Evolutionary conservation across 495 filamentous ascomycete species (phyloP).

Genomic region (Jackrogersella minutella): DNA sequence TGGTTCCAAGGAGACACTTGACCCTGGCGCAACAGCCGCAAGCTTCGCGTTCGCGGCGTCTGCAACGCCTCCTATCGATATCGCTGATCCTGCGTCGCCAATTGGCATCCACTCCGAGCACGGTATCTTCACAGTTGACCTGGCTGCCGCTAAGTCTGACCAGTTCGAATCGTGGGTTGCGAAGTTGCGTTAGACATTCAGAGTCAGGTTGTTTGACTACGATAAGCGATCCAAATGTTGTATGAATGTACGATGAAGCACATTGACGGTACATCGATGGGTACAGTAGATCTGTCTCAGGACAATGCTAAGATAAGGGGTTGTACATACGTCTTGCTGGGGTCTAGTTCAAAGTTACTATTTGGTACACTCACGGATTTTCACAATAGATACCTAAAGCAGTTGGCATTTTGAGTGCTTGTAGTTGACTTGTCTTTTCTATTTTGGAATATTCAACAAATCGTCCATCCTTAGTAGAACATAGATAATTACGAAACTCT

Average conservation of each 20-base stretch:
- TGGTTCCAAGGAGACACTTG: constrained; percentile 38
- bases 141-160: constrained; percentile 49
- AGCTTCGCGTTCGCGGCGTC: constrained; percentile 53
- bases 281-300: constrained; percentile 8
- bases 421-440: too few species aligned
- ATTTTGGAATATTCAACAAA: too few species aligned
- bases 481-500: too few species aligned
- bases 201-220: neutral
- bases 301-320: constrained; percentile 5
- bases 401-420: too few species aligned
- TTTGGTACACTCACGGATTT: too few species aligned
- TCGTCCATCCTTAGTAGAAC: too few species aligned
- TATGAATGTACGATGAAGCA: constrained; percentile 25
- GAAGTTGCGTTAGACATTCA: constrained; percentile 16
- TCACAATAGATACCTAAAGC: too few species aligned
- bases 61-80: constrained; percentile 40
- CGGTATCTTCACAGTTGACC: constrained; percentile 48
- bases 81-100: constrained; percentile 46
- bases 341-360: too few species aligned
- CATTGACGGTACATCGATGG: constrained; percentile 7
- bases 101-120: constrained; percentile 53
- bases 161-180: constrained; percentile 48
- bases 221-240: neutral
- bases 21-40: constrained; percentile 49
- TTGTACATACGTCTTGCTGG: constrained; percentile 1